Evolutionary conservation across 1,284 basidiomycete genomes (phyloP).

Genomic region (Fomitiporia mediterranea): DNA sequence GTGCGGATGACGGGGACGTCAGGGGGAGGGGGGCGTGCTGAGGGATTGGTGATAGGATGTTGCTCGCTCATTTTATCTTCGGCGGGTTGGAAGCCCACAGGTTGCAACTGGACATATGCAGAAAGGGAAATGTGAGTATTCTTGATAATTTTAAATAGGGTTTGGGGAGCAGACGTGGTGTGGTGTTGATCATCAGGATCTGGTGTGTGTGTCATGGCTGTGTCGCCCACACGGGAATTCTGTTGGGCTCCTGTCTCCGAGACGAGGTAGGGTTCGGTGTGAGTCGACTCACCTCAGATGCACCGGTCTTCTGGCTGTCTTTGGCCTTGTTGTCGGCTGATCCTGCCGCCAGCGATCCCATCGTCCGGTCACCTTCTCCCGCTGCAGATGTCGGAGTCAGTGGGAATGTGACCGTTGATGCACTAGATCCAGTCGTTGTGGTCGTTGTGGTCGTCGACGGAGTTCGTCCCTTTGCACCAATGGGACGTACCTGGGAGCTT

Average conservation of each 20-base stretch:
- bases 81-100: background rate
- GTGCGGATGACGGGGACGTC: conserved; percentile 5
- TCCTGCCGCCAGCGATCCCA: conserved; percentile 9
- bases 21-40: conserved; percentile 6
- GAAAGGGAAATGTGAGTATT: background rate
- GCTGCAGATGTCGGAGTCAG: conserved; percentile 16
- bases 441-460: too few species aligned
- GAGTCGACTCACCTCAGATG: conserved; percentile 8
- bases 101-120: background rate
- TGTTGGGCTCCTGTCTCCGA: too few species aligned
- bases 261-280: too few species aligned
- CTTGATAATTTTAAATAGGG: background rate
- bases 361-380: conserved; percentile 10
- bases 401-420: conserved; percentile 6
- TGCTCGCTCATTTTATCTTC: conserved; percentile 10
- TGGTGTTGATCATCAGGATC: background rate
- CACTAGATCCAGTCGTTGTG: background rate
- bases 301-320: background rate
- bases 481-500: too few species aligned
- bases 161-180: background rate
- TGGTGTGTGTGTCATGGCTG: conserved; percentile 4
- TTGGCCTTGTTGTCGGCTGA: background rate
- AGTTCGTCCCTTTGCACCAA: background rate
- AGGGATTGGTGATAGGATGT: conserved; percentile 4
- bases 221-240: background rate